Evolutionary conservation across 2,329 filamentous ascomycete genomes (phyloP).

Genomic region (Zasmidium cellare): DNA sequence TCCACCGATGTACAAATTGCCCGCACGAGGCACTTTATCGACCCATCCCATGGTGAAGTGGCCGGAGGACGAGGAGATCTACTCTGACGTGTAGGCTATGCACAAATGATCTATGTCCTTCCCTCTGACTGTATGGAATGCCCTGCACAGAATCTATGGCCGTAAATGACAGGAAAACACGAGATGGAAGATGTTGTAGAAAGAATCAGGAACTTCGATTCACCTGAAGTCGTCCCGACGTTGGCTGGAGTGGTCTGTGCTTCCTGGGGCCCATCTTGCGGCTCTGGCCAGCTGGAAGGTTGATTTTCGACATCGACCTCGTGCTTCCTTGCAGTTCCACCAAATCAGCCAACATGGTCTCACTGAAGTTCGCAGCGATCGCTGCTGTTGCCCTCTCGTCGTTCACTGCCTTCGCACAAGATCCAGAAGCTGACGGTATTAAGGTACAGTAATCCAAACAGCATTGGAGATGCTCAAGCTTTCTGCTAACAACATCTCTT

Average conservation of each 20-base stretch:
- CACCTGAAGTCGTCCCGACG: too few relatives aligned
- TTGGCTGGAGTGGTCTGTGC: not conserved
- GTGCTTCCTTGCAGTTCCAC: not conserved
- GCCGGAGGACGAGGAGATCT: not conserved
- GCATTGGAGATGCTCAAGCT: too few relatives aligned
- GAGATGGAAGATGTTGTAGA: not conserved
- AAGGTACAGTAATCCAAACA: too few relatives aligned
- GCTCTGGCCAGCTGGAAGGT: not conserved
- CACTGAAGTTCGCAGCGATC: constrained; percentile 69
- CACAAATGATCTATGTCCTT: not conserved
- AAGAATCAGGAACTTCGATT: not conserved
- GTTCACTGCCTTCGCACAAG: constrained; percentile 63
- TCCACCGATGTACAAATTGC: constrained; percentile 42
- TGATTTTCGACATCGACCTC: not conserved
- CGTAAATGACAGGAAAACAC: not conserved
- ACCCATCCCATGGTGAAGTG: constrained; percentile 39
- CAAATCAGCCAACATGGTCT: constrained; percentile 59
- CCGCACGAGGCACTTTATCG: constrained; percentile 38
- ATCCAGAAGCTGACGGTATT: constrained; percentile 19
- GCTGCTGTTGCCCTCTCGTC: constrained; percentile 70
- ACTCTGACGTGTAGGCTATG: not conserved
- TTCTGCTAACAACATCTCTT: constrained; percentile 8
- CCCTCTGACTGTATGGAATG: not conserved
- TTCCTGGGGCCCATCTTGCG: not conserved
- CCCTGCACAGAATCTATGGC: not conserved